These are phyloP conservation scores for Priceomyces fermenticarens DNA, from an alignment of 805 yeast species.

Conservation along the genomic window DNA sequence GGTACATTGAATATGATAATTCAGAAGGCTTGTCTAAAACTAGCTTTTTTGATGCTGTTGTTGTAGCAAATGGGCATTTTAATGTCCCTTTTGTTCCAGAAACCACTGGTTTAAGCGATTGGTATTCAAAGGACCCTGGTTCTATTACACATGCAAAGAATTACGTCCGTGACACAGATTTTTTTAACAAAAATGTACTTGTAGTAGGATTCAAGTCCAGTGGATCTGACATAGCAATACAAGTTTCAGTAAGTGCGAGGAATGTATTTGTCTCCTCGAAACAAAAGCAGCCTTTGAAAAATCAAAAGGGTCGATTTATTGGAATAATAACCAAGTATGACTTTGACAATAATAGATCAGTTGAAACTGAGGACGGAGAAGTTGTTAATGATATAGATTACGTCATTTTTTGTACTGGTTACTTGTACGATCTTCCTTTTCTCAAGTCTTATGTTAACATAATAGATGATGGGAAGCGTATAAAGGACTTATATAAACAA, in stretches of 20 bases:
- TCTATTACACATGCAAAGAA: slow-evolving; percentile 27
- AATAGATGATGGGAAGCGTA: slow-evolving; percentile 30
- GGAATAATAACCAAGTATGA: slow-evolving; percentile 24
- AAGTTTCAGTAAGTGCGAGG: slow-evolving; percentile 43
- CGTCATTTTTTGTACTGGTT: slow-evolving; percentile 39
- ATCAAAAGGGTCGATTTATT: slow-evolving; percentile 22
- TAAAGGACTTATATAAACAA: slow-evolving; percentile 43
- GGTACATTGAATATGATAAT: slow-evolving; percentile 14
- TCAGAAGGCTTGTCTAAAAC: slow-evolving; percentile 1
- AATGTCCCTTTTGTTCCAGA: slow-evolving; percentile 30
- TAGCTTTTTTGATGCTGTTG: slow-evolving; percentile 25
- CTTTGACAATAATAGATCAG: slow-evolving; percentile 23
- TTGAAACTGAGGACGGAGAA: slow-evolving; percentile 24
- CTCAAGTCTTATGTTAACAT: slow-evolving; percentile 12
- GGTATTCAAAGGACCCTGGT: slow-evolving; percentile 21
- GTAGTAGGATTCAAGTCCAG: slow-evolving; percentile 78
- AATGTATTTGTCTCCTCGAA: slow-evolving; percentile 18
- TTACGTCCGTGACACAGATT: slow-evolving; percentile 19
- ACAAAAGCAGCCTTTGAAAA: neutral
- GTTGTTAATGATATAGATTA: slow-evolving; percentile 21
- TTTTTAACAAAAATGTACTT: slow-evolving; percentile 36
- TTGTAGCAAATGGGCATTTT: slow-evolving; percentile 29
- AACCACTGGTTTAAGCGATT: slow-evolving; percentile 22
- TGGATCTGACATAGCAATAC: slow-evolving; percentile 71
- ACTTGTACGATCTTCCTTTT: slow-evolving; percentile 34